A percentile compares a stretch with the other conserved stretches of the same genome.
These are phyloP conservation scores for Torulaspora indica DNA, from an alignment of 805 yeast species.

Conservation along the genomic window DNA sequence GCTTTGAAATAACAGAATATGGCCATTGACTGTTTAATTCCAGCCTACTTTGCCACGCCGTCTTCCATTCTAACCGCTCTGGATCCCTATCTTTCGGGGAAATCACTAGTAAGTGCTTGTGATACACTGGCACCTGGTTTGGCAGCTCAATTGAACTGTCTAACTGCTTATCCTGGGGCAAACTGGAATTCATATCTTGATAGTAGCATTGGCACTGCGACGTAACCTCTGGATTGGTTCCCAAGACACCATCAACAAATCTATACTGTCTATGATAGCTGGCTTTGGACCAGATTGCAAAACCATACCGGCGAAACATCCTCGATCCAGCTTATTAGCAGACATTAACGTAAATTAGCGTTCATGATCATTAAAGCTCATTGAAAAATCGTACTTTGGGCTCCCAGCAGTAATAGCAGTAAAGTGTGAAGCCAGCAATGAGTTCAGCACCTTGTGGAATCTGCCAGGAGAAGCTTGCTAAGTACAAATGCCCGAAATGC, in stretches of 20 bases:
- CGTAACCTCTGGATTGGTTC: neutral
- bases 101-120: slow-evolving; percentile 25
- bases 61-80: slow-evolving; percentile 16
- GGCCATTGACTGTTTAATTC: slow-evolving; percentile 26
- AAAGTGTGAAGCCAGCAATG: slow-evolving; percentile 1
- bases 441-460: slow-evolving; percentile 31
- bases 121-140: slow-evolving; percentile 19
- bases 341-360: neutral
- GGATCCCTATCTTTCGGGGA: slow-evolving; percentile 16
- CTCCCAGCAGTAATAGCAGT: neutral
- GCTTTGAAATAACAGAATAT: slow-evolving; percentile 17
- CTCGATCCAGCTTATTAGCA: no score
- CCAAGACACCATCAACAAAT: slow-evolving; percentile 8
- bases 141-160: slow-evolving; percentile 17
- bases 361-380: neutral
- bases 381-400: neutral
- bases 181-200: slow-evolving; percentile 12
- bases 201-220: slow-evolving; percentile 19
- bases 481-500: slow-evolving; percentile 49
- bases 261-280: slow-evolving; percentile 14
- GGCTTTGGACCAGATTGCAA: neutral
- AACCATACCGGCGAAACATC: neutral
- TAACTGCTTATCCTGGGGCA: slow-evolving; percentile 14
- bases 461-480: slow-evolving; percentile 34
- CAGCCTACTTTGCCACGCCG: slow-evolving; percentile 26